phyloP scores from a whole-genome alignment of 305 asterid genomes.

The Plantago coronopus region DNA sequence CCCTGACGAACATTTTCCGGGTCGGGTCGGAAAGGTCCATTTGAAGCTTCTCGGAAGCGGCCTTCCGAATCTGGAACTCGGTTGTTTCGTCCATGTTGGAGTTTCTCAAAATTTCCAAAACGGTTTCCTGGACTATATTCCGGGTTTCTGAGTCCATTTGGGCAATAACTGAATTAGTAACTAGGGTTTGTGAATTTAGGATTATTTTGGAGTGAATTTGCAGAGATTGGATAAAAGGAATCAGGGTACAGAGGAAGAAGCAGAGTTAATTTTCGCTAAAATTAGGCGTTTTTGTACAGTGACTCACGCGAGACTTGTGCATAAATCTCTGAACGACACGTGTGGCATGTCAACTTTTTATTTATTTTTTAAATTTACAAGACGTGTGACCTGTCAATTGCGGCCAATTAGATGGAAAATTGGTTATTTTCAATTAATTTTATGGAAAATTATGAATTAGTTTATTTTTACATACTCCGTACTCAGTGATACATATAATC shows the following conservation, averaged over 20 bases:
- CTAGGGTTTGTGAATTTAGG: background rate
- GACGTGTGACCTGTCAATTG: too few species aligned
- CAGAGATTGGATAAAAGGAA: background rate
- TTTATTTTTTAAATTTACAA: too few species aligned
- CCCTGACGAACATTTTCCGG: constrained; percentile 59
- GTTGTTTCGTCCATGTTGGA: constrained; percentile 74
- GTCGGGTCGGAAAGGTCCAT: constrained; percentile 65
- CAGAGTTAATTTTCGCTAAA: background rate
- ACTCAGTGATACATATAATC: too few species aligned
- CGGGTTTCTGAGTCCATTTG: constrained; percentile 60
- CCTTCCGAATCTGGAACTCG: constrained; percentile 65
- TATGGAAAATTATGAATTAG: too few species aligned
- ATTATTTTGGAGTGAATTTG: background rate
- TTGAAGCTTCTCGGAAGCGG: constrained; percentile 65
- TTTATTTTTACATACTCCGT: too few species aligned
- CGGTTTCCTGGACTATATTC: constrained; percentile 52
- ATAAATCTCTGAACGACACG: too few species aligned
- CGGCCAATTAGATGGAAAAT: too few species aligned
- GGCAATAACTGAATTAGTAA: too few species aligned
- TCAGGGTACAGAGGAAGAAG: constrained; percentile 5
- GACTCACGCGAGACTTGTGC: too few species aligned
- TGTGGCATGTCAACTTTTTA: too few species aligned
- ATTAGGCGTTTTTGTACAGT: background rate
- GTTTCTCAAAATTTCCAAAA: constrained; percentile 50
- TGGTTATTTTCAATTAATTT: too few species aligned